Base-by-base conservation (phyloP, 78 protist genomes). In the Capsaspora owczarzaki region DNA sequence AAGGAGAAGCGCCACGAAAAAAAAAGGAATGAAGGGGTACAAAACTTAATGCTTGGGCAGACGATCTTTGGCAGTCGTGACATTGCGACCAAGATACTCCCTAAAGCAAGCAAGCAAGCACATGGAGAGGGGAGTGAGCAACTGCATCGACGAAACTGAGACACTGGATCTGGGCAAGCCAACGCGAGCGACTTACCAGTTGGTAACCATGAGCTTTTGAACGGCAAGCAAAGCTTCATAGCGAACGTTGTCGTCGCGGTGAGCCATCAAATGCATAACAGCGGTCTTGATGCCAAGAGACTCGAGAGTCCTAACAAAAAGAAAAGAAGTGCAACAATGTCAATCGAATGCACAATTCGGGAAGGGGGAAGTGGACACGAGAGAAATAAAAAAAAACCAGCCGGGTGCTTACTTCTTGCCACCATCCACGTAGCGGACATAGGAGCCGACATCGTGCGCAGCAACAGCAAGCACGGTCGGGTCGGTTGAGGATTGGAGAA, bases 381-480 rank as follows among this genome's bases (percentile, higher is more conserved):
- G 41, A n/a, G 25, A 12, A 71, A 8, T 25, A 10, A 71, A 8
- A 19, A 8, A 71, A 10, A 71, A 12, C 10, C 46, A 77, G 31
- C 33, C 22, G 38, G 22, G 4, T 37, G 20, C 72, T 33, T 66
- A 6, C 31, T n/a, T 51, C 74, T 89, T 87, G 42, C 98, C 98
- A 46, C 84, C 79, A 29, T 89, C 90, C 85, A 95, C 93, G 81
- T 63, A 61, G 53, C 91, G 47, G 40, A 82, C 90, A 49, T 94
- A 93, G 78, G 93, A 93, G 66, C 97, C 96, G 38, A 95, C 10
- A 82, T 96, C 97, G 72, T 93, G 92, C 72, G 90, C 89, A 31
- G 95, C 98, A 46, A 96, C 84, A 16, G 96, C 93, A 10, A 89
- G 80, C 22, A 37, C 74, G 29, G n/a, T 23, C 27, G 85, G 41